Percentiles rank a stretch among this genome's conserved stretches.
These are phyloP conservation scores for Pulveroboletus sp. DNA, from an alignment of 768 basidiomycete genomes.

Conservation along the genomic window DNA sequence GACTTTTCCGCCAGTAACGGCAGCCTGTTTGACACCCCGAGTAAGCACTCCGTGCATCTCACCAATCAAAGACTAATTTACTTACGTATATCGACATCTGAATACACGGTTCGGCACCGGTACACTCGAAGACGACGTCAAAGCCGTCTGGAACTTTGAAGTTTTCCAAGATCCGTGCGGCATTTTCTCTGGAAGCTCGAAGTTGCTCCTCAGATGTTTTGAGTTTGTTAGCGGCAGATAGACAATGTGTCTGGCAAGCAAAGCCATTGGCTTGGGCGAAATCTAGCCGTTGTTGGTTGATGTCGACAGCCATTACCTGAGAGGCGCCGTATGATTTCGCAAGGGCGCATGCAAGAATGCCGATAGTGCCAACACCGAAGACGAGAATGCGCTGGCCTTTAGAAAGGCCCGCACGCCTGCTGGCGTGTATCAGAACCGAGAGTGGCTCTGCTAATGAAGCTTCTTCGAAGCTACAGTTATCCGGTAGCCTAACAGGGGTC, in stretches of 20 bases:
- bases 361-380: slow-evolving; percentile 92
- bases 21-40: slow-evolving; percentile 50
- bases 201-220: slow-evolving; percentile 58
- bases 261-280: slow-evolving; percentile 78
- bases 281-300: slow-evolving; percentile 76
- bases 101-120: slow-evolving; percentile 88
- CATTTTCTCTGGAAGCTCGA: slow-evolving; percentile 57
- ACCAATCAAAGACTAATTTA: slow-evolving; percentile 19
- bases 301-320: slow-evolving; percentile 77
- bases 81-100: slow-evolving; percentile 89
- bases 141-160: slow-evolving; percentile 75
- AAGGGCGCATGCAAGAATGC: slow-evolving; percentile 83
- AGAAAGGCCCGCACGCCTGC: slow-evolving; percentile 41
- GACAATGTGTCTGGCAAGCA: slow-evolving; percentile 67
- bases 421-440: slow-evolving; percentile 77
- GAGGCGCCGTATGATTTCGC: slow-evolving; percentile 70
- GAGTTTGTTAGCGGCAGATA: slow-evolving; percentile 49
- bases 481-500: slow-evolving; percentile 58
- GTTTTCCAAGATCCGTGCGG: slow-evolving; percentile 46
- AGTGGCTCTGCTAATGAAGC: slow-evolving; percentile 93
- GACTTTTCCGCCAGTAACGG: slow-evolving; percentile 82
- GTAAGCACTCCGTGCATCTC: slow-evolving; percentile 12
- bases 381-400: slow-evolving; percentile 76
- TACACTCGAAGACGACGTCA: slow-evolving; percentile 93
- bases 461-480: slow-evolving; percentile 69